Evolutionary conservation across 495 filamentous ascomycete genomes (phyloP).

Genomic region (Tuber melanosporum): DNA sequence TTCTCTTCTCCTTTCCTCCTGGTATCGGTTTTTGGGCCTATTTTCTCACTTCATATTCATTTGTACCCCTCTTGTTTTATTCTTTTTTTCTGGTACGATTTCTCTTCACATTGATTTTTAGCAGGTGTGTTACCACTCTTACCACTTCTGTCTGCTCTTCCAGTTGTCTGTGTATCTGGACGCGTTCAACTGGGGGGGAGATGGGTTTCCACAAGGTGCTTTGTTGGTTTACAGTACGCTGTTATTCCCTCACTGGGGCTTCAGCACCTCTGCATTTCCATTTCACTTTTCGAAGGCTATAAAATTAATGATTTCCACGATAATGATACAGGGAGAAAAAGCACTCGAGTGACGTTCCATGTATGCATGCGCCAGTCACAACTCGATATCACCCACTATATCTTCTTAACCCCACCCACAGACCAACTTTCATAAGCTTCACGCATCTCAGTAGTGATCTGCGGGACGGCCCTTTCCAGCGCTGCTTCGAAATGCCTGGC

Average conservation of each 20-base stretch:
- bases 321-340: not conserved
- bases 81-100: slow-evolving; percentile 7
- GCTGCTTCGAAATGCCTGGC: slow-evolving; percentile 61
- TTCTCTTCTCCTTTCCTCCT: not conserved
- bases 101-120: slow-evolving; percentile 24
- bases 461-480: slow-evolving; percentile 55
- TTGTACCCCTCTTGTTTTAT: slow-evolving; percentile 8
- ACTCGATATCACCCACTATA: slow-evolving; percentile 16
- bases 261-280: not conserved
- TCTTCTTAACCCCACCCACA: slow-evolving; percentile 43
- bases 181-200: not conserved
- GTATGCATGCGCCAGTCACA: not conserved
- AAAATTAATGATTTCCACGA: not conserved
- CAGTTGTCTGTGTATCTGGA: not conserved
- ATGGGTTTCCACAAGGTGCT: not conserved
- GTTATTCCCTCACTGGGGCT: not conserved
- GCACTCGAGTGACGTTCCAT: not conserved
- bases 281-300: not conserved
- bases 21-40: slow-evolving; percentile 11
- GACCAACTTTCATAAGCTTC: slow-evolving; percentile 62
- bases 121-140: not conserved
- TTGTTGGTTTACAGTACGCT: not conserved
- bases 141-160: not conserved
- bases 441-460: slow-evolving; percentile 63
- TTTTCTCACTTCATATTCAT: slow-evolving; percentile 10